Conservation (phyloP, 2,329 filamentous ascomycete genomes). For the Arthrobotrys sinensis region DNA sequence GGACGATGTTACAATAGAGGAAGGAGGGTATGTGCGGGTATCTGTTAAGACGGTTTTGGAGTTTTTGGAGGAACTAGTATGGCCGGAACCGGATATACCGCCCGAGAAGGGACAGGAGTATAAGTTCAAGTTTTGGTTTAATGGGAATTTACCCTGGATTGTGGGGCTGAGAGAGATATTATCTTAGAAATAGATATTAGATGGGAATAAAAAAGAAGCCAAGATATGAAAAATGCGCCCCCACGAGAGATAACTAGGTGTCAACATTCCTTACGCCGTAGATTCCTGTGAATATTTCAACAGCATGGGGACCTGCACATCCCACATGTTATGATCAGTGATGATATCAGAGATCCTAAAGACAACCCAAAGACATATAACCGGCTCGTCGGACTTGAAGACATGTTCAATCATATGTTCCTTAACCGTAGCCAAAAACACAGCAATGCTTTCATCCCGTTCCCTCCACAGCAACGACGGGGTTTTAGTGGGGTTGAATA, state of each 20-base stretch:
- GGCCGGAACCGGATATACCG: conserved; percentile 31
- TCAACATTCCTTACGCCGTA: too few relatives aligned
- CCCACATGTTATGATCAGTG: not conserved
- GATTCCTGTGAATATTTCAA: not conserved
- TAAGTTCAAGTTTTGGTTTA: conserved; percentile 35
- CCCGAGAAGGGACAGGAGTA: conserved; percentile 22
- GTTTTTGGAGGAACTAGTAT: conserved; percentile 25
- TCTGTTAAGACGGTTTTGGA: conserved; percentile 29
- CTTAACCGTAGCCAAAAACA: not conserved
- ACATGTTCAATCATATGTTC: not conserved
- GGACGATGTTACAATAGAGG: conserved; percentile 16
- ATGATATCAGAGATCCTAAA: not conserved
- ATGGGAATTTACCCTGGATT: conserved; percentile 31
- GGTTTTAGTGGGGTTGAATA: not conserved
- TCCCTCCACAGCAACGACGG: not conserved
- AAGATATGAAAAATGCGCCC: not conserved
- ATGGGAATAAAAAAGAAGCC: too few relatives aligned
- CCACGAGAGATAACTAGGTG: not conserved
- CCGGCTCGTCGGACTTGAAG: not conserved
- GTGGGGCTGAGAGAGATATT: conserved; percentile 27
- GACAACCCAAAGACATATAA: not conserved
- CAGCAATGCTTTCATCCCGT: not conserved
- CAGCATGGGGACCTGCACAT: not conserved
- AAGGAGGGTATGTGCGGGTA: conserved; percentile 17
- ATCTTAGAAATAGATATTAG: not conserved